Conservation (phyloP, 2,329 filamentous ascomycete genomes). For the Drechslerella stenobrocha region DNA sequence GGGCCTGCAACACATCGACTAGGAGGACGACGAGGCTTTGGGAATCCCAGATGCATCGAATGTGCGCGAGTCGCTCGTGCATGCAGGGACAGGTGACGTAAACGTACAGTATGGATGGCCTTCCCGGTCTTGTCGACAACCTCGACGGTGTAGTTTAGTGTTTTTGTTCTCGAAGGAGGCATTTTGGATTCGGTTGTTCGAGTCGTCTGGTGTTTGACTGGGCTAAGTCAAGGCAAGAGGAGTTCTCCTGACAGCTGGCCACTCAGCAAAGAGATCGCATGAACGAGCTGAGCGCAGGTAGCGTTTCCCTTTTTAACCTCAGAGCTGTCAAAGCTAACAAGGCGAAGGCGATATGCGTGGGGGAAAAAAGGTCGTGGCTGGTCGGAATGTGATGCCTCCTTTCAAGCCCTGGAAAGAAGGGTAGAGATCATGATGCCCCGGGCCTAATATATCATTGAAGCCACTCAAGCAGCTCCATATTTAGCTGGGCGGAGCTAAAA, state of each 20-base stretch:
- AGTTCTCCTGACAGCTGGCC: conserved; percentile 8
- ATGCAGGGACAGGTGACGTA: conserved; percentile 11
- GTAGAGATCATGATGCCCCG: background rate
- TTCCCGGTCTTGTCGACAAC: conserved; percentile 52
- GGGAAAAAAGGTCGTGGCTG: conserved; percentile 3
- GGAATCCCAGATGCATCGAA: too few relatives aligned
- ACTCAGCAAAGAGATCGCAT: background rate
- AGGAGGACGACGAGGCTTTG: conserved; percentile 11
- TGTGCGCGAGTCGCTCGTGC: background rate
- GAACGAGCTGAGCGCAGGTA: conserved; percentile 3
- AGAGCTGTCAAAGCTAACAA: background rate
- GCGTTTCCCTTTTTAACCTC: background rate
- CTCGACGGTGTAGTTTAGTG: conserved; percentile 48
- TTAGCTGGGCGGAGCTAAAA: conserved; percentile 41
- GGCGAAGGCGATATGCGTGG: background rate
- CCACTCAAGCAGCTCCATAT: conserved; percentile 29
- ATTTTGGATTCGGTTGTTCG: conserved; percentile 7
- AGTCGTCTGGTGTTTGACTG: conserved; percentile 30
- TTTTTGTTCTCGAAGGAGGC: conserved; percentile 27
- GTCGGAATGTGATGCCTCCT: background rate
- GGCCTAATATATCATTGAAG: conserved; percentile 18
- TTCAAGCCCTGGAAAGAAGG: background rate
- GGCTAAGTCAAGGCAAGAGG: conserved; percentile 3
- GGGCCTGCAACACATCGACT: background rate
- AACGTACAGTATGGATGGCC: conserved; percentile 51